Conservation (phyloP, 2,329 filamentous ascomycete species). For the Cladosporium sp. region DNA sequence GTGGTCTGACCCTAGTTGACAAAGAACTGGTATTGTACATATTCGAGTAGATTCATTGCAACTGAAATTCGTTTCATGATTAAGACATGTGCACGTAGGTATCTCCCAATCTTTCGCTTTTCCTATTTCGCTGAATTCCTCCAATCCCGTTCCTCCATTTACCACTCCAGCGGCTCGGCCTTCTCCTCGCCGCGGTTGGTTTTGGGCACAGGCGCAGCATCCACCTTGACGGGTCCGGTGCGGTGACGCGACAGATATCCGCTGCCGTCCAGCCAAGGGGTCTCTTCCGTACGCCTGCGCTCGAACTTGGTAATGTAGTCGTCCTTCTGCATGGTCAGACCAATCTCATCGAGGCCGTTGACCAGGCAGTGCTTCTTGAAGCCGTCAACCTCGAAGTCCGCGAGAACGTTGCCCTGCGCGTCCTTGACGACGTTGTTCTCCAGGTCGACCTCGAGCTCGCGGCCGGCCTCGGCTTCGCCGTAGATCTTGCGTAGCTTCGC, state of each 20-base stretch:
- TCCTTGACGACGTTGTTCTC: slow-evolving; percentile 77
- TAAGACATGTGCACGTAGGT: not conserved
- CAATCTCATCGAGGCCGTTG: slow-evolving; percentile 93
- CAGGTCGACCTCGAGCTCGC: slow-evolving; percentile 84
- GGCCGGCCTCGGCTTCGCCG: slow-evolving; percentile 68
- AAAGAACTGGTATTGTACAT: too few species aligned
- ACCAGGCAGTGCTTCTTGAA: slow-evolving; percentile 92
- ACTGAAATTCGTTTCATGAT: slow-evolving; percentile 6
- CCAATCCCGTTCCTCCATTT: slow-evolving; percentile 19
- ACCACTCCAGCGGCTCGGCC: slow-evolving; percentile 87
- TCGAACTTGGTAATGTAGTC: slow-evolving; percentile 84
- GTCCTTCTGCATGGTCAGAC: slow-evolving; percentile 85
- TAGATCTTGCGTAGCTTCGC: slow-evolving; percentile 63
- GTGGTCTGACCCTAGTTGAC: too few species aligned
- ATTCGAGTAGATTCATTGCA: not conserved
- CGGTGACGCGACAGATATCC: slow-evolving; percentile 63
- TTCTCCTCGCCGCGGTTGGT: slow-evolving; percentile 83
- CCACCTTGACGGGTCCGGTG: slow-evolving; percentile 54
- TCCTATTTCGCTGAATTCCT: too few species aligned
- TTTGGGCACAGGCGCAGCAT: slow-evolving; percentile 68
- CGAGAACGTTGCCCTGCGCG: slow-evolving; percentile 65
- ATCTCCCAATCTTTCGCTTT: not conserved
- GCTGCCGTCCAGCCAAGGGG: slow-evolving; percentile 85
- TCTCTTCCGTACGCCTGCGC: slow-evolving; percentile 65
- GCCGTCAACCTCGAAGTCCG: slow-evolving; percentile 78